Evolutionary conservation across 495 filamentous ascomycete genomes (phyloP).

Genomic region (Hypomontagnella monticulosa): DNA sequence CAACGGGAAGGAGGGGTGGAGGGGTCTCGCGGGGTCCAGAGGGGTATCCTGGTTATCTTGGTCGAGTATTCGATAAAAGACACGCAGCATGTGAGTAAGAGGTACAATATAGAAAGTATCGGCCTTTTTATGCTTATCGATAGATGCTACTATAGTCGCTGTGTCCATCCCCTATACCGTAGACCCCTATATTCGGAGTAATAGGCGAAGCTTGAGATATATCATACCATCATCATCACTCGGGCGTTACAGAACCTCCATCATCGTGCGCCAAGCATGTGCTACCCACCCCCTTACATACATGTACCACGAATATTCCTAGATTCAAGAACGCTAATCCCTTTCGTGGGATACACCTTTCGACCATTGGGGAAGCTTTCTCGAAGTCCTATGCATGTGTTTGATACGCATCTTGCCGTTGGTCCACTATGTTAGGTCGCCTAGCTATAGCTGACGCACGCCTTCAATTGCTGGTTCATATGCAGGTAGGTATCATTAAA

Average conservation of each 20-base stretch:
- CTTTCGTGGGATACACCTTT: conserved; percentile 10
- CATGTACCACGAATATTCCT: neutral
- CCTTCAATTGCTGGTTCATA: neutral
- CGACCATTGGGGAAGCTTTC: conserved; percentile 11
- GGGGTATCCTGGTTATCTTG: neutral
- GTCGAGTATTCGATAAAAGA: too few species aligned
- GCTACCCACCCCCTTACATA: conserved; percentile 10
- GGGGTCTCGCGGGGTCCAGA: conserved; percentile 24
- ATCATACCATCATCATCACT: neutral
- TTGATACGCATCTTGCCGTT: neutral
- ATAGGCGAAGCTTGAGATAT: neutral
- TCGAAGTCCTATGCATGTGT: conserved; percentile 3
- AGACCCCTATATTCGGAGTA: too few species aligned
- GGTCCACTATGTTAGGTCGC: neutral
- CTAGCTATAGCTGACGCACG: neutral
- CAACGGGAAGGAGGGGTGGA: conserved; percentile 16
- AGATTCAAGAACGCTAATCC: conserved; percentile 3
- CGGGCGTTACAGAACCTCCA: conserved; percentile 12
- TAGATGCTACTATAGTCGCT: too few species aligned
- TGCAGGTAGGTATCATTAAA: conserved; percentile 5
- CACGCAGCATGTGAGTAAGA: neutral
- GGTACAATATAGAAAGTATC: neutral
- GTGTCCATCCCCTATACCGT: too few species aligned
- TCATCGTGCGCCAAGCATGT: conserved; percentile 10
- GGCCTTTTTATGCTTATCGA: conserved; percentile 21